Evolutionary conservation across 352 stramenopile genomes (phyloP).

Genomic region (Saprolegnia diclina): DNA sequence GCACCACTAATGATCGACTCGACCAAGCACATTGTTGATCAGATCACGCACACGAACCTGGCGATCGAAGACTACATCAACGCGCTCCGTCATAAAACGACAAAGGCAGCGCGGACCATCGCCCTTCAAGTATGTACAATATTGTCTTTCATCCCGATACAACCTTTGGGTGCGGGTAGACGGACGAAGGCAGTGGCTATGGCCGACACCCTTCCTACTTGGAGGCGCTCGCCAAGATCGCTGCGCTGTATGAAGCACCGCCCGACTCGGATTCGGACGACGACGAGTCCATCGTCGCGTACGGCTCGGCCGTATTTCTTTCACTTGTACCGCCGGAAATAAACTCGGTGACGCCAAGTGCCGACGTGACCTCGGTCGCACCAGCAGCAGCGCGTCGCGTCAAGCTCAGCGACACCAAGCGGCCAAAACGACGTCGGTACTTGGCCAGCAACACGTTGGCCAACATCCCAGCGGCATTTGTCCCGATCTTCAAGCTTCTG

Average conservation of each 20-base stretch:
- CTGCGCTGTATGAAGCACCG: background rate
- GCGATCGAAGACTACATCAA: constrained; percentile 7
- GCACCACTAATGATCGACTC: background rate
- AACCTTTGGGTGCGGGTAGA: background rate
- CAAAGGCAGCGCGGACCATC: background rate
- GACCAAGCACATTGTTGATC: constrained; percentile 1
- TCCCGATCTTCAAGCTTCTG: background rate
- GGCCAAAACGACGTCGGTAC: too few species aligned
- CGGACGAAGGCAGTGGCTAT: background rate
- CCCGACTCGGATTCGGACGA: too few species aligned
- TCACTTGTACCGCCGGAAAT: too few species aligned
- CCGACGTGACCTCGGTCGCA: too few species aligned
- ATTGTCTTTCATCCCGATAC: background rate
- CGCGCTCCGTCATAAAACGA: background rate
- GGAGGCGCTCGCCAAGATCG: constrained; percentile 6
- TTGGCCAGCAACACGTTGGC: background rate
- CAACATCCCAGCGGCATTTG: background rate
- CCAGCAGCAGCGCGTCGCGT: too few species aligned
- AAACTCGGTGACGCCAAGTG: too few species aligned
- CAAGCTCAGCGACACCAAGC: too few species aligned
- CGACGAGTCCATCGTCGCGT: too few species aligned
- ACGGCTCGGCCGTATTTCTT: too few species aligned
- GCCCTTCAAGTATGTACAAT: background rate
- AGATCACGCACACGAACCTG: background rate
- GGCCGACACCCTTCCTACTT: constrained; percentile 8